Base-by-base conservation (phyloP, 1,139 yeast species). In the Scheffersomyces illinoinensis region DNA sequence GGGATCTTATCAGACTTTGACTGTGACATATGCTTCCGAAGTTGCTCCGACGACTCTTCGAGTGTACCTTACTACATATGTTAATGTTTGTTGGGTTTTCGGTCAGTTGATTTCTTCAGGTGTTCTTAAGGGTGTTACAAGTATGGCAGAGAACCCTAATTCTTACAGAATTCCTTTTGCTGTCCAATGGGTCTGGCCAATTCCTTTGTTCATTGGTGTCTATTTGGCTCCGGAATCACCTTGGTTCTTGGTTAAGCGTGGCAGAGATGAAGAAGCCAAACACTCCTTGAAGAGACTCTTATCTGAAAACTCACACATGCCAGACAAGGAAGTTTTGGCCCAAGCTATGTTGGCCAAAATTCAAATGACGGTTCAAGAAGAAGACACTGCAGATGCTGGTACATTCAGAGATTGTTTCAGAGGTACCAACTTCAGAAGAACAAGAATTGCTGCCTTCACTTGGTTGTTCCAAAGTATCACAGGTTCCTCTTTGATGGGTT, bases 121-220 rank as follows among this genome's bases (percentile, higher is more conserved):
- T 64, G 76, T 84, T 39, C 71, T 81, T 58, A 76, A 78, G 62
- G 83, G 76, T 33, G 63, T 63, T 20, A 21, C 24, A 5, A 49
- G 59, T 14, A 49, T 50, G 5, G 70, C 76, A 56, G 71, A 74
- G 18, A 66, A 68, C 51, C 66, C 73, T 51, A 62, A 66, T 24
- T 74, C 84, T 8, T 82, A 79, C 66, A 71, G 74, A 55, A 70
- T 82, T 33, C 86, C 87, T 0, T 82, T 79, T 67, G 86, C 83
- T 0, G 57, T 83, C 33, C 89, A 86, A 69, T 86, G 90, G 90
- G 66, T 81, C 7, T 87, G 90, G 89, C 89, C 89, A 1, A 62
- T 84, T 57, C 87, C 82, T 5, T 72, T 79, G 43, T 67, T 71
- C 46, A 65, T 76, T 52, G 82, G 79, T 50, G 74, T 77, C 26